These are phyloP conservation scores for Clarireedia paspali DNA, from an alignment of 2,329 filamentous ascomycete species.

Conservation along the genomic window DNA sequence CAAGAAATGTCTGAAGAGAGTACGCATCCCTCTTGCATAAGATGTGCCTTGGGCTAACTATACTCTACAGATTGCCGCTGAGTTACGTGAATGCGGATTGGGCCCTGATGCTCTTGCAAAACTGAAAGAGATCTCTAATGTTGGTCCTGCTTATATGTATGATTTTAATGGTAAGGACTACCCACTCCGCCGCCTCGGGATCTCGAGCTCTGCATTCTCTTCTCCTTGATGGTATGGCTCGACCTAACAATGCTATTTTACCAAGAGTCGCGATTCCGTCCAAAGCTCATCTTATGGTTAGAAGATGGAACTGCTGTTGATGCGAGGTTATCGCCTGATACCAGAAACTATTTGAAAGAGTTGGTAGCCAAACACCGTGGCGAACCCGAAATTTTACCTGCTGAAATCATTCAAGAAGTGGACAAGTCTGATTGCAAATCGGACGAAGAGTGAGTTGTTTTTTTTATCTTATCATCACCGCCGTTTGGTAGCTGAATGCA, in stretches of 20 bases:
- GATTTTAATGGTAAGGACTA: conserved; percentile 41
- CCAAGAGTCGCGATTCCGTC: conserved; percentile 43
- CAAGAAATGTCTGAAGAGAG: conserved; percentile 82
- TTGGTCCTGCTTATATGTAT: conserved; percentile 38
- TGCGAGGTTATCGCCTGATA: conserved; percentile 50
- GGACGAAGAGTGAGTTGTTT: neutral
- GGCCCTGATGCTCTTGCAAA: conserved; percentile 6
- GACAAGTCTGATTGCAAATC: neutral
- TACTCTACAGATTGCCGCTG: conserved; percentile 1
- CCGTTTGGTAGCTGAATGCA: too few species aligned
- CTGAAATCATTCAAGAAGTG: neutral
- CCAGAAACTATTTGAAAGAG: conserved; percentile 54
- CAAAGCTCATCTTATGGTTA: conserved; percentile 62
- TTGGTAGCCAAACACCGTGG: conserved; percentile 31
- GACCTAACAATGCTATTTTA: neutral
- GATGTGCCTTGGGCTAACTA: neutral
- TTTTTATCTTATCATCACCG: neutral
- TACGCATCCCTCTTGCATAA: conserved; percentile 29
- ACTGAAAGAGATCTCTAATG: conserved; percentile 12
- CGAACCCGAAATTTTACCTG: neutral
- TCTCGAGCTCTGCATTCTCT: too few species aligned
- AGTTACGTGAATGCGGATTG: conserved; percentile 4
- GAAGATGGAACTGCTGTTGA: conserved; percentile 60
- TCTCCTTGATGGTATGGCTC: neutral
- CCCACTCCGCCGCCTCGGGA: too few species aligned